Conservation (phyloP, 2,329 filamentous ascomycete species). For the Fusarium nanum region DNA sequence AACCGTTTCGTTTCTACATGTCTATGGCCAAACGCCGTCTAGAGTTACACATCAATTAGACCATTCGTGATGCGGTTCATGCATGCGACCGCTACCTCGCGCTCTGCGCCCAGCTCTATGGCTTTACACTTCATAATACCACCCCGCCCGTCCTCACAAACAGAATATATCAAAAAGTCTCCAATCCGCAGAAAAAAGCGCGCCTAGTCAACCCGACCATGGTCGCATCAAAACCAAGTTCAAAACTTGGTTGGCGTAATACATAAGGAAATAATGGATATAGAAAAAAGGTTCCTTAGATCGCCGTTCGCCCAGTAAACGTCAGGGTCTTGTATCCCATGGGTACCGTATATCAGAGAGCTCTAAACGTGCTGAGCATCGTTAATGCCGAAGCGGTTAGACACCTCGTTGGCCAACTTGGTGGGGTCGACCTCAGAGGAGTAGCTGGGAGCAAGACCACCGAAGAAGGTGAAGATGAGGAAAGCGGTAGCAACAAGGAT, state of each 20-base stretch:
- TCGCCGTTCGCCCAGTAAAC: conserved; percentile 50
- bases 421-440: conserved; percentile 65
- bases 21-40: conserved; percentile 57
- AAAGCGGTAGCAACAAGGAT: conserved; percentile 73
- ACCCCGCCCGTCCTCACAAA: conserved; percentile 45
- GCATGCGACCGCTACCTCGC: conserved; percentile 51
- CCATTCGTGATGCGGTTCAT: conserved; percentile 52
- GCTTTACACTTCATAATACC: conserved; percentile 51
- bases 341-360: conserved; percentile 25
- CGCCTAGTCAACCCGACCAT: conserved; percentile 43
- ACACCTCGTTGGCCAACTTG: conserved; percentile 61
- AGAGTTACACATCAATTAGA: conserved; percentile 57
- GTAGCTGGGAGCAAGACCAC: conserved; percentile 72
- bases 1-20: conserved; percentile 55
- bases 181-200: conserved; percentile 47
- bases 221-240: conserved; percentile 43
- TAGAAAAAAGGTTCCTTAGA: conserved; percentile 46
- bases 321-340: conserved; percentile 37
- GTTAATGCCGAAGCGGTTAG: conserved; percentile 61
- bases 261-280: conserved; percentile 40
- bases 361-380: conserved; percentile 38
- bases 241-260: conserved; percentile 35
- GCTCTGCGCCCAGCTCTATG: conserved; percentile 55
- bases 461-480: conserved; percentile 76
- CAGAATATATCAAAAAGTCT: conserved; percentile 48